These are phyloP conservation scores for Boletus rufocinnamomeus DNA, from an alignment of 768 basidiomycete species.

Conservation along the genomic window DNA sequence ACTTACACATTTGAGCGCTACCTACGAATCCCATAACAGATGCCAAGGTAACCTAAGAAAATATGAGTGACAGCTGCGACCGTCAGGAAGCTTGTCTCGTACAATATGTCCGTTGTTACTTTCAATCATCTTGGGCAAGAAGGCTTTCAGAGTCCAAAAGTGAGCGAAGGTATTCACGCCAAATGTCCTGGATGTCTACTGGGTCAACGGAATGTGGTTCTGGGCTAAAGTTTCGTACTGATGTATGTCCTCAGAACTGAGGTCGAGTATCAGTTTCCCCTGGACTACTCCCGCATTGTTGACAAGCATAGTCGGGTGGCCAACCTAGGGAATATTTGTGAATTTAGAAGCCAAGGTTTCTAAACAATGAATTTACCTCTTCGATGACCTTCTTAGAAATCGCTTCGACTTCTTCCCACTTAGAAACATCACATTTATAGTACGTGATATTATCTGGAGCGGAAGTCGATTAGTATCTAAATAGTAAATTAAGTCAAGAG, in stretches of 20 bases:
- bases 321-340: constrained; percentile 53
- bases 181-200: constrained; percentile 63
- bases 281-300: constrained; percentile 97
- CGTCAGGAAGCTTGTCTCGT: constrained; percentile 28
- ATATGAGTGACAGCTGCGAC: constrained; percentile 14
- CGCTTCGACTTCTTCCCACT: constrained; percentile 80
- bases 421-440: constrained; percentile 91
- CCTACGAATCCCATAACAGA: constrained; percentile 76
- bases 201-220: constrained; percentile 1
- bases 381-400: constrained; percentile 72
- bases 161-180: constrained; percentile 85
- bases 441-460: constrained; percentile 71
- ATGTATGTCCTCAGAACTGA: constrained; percentile 72
- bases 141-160: constrained; percentile 91
- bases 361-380: constrained; percentile 54
- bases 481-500: neutral
- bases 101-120: constrained; percentile 84
- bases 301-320: constrained; percentile 84
- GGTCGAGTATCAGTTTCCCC: constrained; percentile 82
- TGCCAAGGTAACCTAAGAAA: constrained; percentile 67
- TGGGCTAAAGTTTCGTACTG: constrained; percentile 73
- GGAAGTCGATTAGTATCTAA: constrained; percentile 4
- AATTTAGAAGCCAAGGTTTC: neutral
- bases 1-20: constrained; percentile 74
- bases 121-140: constrained; percentile 86